phyloP scores from a whole-genome alignment of 306 rosid species.

The Fagus sylvatica region DNA sequence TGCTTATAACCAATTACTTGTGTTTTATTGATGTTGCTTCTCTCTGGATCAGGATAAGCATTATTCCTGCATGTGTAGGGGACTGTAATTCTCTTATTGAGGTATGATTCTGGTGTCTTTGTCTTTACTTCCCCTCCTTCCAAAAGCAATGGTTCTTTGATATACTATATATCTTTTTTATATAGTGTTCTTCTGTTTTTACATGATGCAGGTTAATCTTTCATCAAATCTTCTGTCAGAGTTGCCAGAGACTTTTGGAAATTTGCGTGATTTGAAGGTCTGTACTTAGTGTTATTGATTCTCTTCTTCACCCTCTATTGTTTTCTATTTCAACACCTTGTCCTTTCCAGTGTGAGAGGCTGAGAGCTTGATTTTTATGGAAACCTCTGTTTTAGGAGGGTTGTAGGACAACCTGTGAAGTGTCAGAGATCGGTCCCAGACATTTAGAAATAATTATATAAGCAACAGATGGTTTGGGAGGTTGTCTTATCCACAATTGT shows the following conservation, averaged over 20 bases:
- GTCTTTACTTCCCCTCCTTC: background rate
- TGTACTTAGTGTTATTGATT: constrained; percentile 3
- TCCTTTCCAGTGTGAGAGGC: background rate
- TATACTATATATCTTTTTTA: constrained; percentile 2
- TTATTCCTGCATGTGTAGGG: constrained; percentile 53
- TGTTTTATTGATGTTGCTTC: constrained; percentile 5
- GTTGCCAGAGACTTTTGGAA: constrained; percentile 74
- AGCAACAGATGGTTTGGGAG: background rate
- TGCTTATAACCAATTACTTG: background rate
- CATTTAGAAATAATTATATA: background rate
- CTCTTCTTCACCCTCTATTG: background rate
- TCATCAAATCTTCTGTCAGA: constrained; percentile 74
- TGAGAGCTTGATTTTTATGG: background rate
- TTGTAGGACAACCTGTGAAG: background rate
- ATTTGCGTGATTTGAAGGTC: constrained; percentile 76
- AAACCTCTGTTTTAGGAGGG: background rate
- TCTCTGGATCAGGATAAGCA: constrained; percentile 59
- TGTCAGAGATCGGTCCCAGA: background rate
- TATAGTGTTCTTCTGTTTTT: constrained; percentile 4
- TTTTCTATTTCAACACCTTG: background rate
- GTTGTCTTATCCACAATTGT: background rate
- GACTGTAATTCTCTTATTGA: constrained; percentile 75
- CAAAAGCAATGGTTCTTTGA: background rate
- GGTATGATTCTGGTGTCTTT: constrained; percentile 44
- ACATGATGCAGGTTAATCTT: constrained; percentile 60